These are phyloP conservation scores for Nemania serpens DNA, from an alignment of 2,329 filamentous ascomycete species.

Conservation along the genomic window DNA sequence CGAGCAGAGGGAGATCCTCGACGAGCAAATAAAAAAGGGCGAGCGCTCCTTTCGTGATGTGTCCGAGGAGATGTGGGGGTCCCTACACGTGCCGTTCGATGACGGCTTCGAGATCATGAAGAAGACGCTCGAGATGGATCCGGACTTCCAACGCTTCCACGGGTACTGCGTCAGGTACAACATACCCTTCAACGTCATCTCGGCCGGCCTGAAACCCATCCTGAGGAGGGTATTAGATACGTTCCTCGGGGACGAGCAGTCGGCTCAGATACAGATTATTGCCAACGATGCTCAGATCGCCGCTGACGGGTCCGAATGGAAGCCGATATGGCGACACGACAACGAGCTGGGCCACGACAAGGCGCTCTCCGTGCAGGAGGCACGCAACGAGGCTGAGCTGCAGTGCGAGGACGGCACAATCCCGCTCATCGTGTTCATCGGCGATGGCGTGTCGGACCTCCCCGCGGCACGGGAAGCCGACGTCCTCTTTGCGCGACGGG, in stretches of 20 bases:
- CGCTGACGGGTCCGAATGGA: conserved; percentile 63
- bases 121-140: conserved; percentile 64
- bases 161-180: conserved; percentile 64
- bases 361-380: conserved; percentile 66
- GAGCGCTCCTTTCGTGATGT: conserved; percentile 70
- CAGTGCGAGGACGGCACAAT: conserved; percentile 61
- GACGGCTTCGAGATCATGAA: conserved; percentile 70
- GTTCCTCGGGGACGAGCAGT: conserved; percentile 65
- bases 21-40: conserved; percentile 67
- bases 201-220: conserved; percentile 68
- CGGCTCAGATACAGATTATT: conserved; percentile 66
- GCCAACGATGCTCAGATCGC: conserved; percentile 68
- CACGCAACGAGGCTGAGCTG: conserved; percentile 57
- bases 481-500: conserved; percentile 69
- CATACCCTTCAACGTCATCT: conserved; percentile 73
- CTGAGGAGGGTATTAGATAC: conserved; percentile 64
- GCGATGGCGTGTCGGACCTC: conserved; percentile 70
- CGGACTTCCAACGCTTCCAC: conserved; percentile 67
- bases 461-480: conserved; percentile 69
- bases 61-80: conserved; percentile 75
- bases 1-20: conserved; percentile 58
- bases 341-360: conserved; percentile 70
- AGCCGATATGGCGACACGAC: conserved; percentile 69
- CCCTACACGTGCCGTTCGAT: conserved; percentile 68
- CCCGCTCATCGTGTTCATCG: conserved; percentile 71